phyloP scores from a whole-genome alignment of 495 filamentous ascomycete species.

The Cercophora sp. region DNA sequence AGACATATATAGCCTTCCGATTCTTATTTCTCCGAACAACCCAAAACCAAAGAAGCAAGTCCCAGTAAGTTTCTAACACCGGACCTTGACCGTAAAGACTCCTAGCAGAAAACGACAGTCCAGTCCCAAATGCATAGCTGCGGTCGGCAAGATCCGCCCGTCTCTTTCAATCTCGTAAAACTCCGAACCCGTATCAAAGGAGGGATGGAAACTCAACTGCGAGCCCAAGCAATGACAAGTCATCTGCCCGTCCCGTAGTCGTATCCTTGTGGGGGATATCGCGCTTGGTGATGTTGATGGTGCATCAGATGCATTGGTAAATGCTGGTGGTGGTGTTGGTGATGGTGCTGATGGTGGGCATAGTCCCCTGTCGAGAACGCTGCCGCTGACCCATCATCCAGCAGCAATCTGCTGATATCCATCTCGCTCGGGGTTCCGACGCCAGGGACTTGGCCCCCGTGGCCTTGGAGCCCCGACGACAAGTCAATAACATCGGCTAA shows the following conservation, averaged over 20 bases:
- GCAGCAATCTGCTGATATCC: slow-evolving; percentile 21
- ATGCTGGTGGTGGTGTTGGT: background rate
- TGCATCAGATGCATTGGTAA: background rate
- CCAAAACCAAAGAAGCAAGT: background rate
- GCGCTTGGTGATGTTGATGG: background rate
- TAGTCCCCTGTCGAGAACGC: too few relatives aligned
- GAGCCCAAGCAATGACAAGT: background rate
- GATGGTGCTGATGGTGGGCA: background rate
- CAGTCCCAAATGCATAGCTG: background rate
- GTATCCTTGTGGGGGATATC: background rate
- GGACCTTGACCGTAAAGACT: too few relatives aligned
- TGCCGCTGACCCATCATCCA: slow-evolving; percentile 8
- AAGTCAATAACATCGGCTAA: slow-evolving; percentile 22
- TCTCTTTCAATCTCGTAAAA: background rate
- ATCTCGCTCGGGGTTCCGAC: slow-evolving; percentile 5
- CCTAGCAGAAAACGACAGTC: slow-evolving; percentile 4
- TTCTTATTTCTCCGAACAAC: too few relatives aligned
- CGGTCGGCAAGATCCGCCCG: background rate
- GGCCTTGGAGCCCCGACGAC: background rate
- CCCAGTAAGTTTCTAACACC: too few relatives aligned
- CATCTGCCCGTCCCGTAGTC: background rate
- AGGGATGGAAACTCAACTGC: too few relatives aligned
- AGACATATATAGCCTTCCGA: too few relatives aligned
- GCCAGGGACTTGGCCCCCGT: too few relatives aligned
- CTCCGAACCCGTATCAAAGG: too few relatives aligned